Percentiles rank a stretch among this genome's conserved stretches.
phyloP scores from a whole-genome alignment of 2,329 filamentous ascomycete genomes.

The Aureobasidium sp. region DNA sequence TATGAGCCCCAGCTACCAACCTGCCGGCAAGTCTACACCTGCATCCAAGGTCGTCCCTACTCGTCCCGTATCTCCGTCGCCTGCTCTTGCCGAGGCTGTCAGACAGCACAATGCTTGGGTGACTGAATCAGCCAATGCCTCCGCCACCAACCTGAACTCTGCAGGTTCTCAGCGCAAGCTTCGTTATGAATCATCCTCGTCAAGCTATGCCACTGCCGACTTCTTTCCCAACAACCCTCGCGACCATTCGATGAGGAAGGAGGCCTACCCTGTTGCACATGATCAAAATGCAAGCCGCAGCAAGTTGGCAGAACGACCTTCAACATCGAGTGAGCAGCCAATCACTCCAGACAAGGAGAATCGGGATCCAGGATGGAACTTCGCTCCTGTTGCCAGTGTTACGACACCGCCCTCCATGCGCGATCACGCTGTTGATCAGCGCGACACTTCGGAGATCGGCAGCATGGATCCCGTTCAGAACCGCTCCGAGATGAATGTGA shows the following conservation, averaged over 20 bases:
- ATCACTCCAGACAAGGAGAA: slow-evolving; percentile 17
- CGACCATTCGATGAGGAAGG: slow-evolving; percentile 27
- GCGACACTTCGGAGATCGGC: not conserved
- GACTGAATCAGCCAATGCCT: slow-evolving; percentile 2
- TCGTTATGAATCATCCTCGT: slow-evolving; percentile 22
- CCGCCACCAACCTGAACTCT: not conserved
- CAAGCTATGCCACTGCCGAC: slow-evolving; percentile 29
- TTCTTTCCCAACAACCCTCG: slow-evolving; percentile 31
- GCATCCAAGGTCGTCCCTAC: not conserved
- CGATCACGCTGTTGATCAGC: not conserved
- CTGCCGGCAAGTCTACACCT: slow-evolving; percentile 16
- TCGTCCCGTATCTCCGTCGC: slow-evolving; percentile 3
- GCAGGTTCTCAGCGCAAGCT: slow-evolving; percentile 7
- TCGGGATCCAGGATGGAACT: slow-evolving; percentile 18
- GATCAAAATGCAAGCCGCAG: not conserved
- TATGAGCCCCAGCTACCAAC: slow-evolving; percentile 31
- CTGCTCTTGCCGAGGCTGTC: slow-evolving; percentile 12
- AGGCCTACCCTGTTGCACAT: slow-evolving; percentile 18
- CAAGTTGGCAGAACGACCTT: slow-evolving; percentile 2
- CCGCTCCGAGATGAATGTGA: slow-evolving; percentile 13
- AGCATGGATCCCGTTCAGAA: slow-evolving; percentile 10
- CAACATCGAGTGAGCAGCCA: slow-evolving; percentile 5
- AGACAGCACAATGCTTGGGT: slow-evolving; percentile 13
- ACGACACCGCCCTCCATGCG: not conserved
- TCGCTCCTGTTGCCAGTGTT: slow-evolving; percentile 12